Percentiles rank a stretch among this genome's conserved stretches.
These are phyloP conservation scores for Trichomonas tenax DNA, from an alignment of 208 protist species.

Conservation along the genomic window DNA sequence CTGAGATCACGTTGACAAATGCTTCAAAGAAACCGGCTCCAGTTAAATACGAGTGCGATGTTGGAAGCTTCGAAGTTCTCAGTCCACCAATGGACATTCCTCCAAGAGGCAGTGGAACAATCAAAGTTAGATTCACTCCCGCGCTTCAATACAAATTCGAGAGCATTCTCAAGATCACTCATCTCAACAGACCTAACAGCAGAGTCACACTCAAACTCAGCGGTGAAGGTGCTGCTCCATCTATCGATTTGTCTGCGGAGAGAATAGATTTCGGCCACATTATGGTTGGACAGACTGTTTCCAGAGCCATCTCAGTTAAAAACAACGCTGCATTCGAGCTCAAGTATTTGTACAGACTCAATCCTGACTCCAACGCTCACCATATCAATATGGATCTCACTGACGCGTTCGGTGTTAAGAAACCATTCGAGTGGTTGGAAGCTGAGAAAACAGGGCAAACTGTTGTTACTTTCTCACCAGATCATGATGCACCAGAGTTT, in stretches of 20 bases:
- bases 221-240: neutral
- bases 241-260: neutral
- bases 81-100: neutral
- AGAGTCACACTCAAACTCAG: neutral
- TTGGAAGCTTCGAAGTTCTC: neutral
- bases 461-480: neutral
- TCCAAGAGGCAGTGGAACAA: neutral
- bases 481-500: neutral
- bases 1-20: neutral
- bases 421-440: neutral
- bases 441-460: neutral
- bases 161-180: neutral
- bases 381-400: neutral
- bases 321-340: neutral
- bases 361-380: neutral
- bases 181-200: neutral
- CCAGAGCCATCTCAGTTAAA: neutral
- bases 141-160: neutral
- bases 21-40: neutral
- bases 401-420: neutral
- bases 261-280: neutral
- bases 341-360: neutral
- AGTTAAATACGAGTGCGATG: neutral
- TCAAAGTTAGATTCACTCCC: neutral
- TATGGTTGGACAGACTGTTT: neutral